Evolutionary conservation across 2,329 filamentous ascomycete genomes (phyloP), one percentile per base, ranked within the genome.

Genomic region (Grosmannia clavigera): DNA sequence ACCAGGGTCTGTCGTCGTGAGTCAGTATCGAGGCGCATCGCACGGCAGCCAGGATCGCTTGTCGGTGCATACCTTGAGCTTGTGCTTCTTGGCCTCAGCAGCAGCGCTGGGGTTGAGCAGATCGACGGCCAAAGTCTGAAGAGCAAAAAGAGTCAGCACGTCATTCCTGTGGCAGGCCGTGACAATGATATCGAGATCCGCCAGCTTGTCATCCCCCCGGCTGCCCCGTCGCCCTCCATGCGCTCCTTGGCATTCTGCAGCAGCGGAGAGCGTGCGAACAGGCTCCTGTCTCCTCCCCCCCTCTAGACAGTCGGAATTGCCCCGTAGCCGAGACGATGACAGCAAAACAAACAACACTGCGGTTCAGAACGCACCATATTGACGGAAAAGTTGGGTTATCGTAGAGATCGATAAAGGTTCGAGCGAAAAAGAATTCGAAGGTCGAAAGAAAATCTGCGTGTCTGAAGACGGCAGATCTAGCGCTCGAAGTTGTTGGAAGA

Each of bases 31-130:
- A 10, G 51, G 25, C 12, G 51, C 7, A 16, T 29, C 10, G 25
- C 25, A 53, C 11, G 12, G 27, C 27, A 16, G 51, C 29, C 9
- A 3, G 38, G 38, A 16, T 16, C 38, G 11, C n/a, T 50, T 38
- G 35, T n/a, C 6, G 31, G 2, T 19, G 56, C 25, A 38, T 90
- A 96, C 91, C 91, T 99, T 99, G 78, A 99, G 90, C 90, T 99
- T 99, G 90, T 99, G 94, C 89, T 97, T 97, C 83, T 91, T 90
- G 75, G 91, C 91, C 88, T 99, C 94, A 78, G 92, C 86, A 80
- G 90, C 90, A 80, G 92, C 88, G 76, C 88, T 89, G 76, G 94
- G 94, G 90, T 99, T 97, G 81, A 99, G 88, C 74, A 99, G 92
- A 85, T 99, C 94, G 84, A 97, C 90, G 79, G 94, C 94, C 88